Evolutionary conservation across 305 asterid species (phyloP).

Genomic region (Fraxinus albicans): DNA sequence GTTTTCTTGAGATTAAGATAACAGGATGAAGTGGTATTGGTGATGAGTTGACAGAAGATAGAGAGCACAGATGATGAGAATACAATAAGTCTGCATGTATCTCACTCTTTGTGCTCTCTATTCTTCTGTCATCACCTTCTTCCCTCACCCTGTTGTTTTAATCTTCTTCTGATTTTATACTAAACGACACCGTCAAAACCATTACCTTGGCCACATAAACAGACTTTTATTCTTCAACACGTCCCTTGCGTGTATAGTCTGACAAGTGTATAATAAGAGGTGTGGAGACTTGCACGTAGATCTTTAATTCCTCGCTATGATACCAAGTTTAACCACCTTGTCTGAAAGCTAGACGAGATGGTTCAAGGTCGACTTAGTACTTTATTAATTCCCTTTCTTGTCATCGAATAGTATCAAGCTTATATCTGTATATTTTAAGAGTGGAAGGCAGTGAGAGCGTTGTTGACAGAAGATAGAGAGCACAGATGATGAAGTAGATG

Average conservation of each 20-base stretch:
- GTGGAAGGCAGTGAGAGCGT: conserved; percentile 13
- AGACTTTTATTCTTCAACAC: not conserved
- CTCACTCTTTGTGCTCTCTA: conserved; percentile 53
- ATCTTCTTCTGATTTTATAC: not conserved
- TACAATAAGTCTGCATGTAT: conserved; percentile 26
- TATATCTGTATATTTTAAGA: not conserved
- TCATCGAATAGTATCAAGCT: not conserved
- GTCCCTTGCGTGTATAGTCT: not conserved
- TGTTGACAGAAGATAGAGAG: conserved; percentile 68
- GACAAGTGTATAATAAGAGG: not conserved
- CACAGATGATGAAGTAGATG: conserved; percentile 42
- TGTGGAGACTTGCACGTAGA: not conserved
- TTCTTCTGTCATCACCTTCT: conserved; percentile 51
- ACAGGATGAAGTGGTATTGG: conserved; percentile 34
- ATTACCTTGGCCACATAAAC: not conserved
- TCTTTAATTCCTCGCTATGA: not conserved
- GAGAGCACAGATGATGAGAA: conserved; percentile 55
- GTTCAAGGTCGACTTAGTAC: not conserved
- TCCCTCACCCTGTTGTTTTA: conserved; percentile 22
- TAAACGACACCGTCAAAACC: not conserved
- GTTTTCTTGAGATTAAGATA: conserved; percentile 3
- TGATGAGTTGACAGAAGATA: conserved; percentile 63
- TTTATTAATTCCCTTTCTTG: not conserved
- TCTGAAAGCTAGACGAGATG: not conserved
- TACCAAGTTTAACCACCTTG: not conserved